Evolutionary conservation across 805 yeast species (phyloP).

Genomic region (Helenozyma baotianmanensis): DNA sequence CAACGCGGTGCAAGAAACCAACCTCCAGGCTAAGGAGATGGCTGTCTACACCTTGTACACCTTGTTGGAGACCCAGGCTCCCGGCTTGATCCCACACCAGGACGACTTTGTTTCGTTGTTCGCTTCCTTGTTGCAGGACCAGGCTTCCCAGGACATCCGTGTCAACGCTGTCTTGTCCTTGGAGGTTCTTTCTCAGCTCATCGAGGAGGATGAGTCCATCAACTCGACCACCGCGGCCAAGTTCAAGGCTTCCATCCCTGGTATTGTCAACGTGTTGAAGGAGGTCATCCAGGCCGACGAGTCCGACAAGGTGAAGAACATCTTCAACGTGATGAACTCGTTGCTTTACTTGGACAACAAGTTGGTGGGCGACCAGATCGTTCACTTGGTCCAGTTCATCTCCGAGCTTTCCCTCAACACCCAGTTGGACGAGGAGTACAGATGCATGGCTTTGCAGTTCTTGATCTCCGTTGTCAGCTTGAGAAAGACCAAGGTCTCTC

Average conservation of each 20-base stretch:
- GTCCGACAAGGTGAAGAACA: slow-evolving; percentile 61
- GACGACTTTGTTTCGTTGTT: slow-evolving; percentile 70
- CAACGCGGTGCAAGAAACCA: slow-evolving; percentile 45
- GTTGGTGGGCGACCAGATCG: slow-evolving; percentile 70
- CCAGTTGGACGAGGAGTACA: slow-evolving; percentile 69
- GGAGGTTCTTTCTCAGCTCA: slow-evolving; percentile 61
- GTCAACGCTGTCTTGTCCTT: slow-evolving; percentile 79
- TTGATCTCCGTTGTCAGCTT: slow-evolving; percentile 72
- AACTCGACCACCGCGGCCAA: slow-evolving; percentile 41
- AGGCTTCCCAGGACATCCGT: slow-evolving; percentile 65
- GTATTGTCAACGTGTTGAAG: slow-evolving; percentile 75
- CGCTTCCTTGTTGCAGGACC: slow-evolving; percentile 58
- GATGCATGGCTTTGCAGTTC: slow-evolving; percentile 80
- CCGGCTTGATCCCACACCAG: slow-evolving; percentile 52
- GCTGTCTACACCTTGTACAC: slow-evolving; percentile 76
- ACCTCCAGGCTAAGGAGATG: slow-evolving; percentile 66
- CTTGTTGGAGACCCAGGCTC: slow-evolving; percentile 67
- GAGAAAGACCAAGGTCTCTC: slow-evolving; percentile 74
- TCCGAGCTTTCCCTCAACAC: slow-evolving; percentile 68
- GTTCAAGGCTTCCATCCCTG: slow-evolving; percentile 68
- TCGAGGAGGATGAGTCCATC: slow-evolving; percentile 56
- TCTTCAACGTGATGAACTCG: slow-evolving; percentile 82
- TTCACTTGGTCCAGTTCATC: slow-evolving; percentile 66
- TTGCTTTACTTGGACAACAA: slow-evolving; percentile 72
- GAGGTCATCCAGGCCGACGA: slow-evolving; percentile 70